Percentiles rank a stretch among this genome's conserved stretches.
Evolutionary conservation across 1,284 basidiomycete genomes (phyloP).

Genomic region (Exobasidium cylindrosporum): DNA sequence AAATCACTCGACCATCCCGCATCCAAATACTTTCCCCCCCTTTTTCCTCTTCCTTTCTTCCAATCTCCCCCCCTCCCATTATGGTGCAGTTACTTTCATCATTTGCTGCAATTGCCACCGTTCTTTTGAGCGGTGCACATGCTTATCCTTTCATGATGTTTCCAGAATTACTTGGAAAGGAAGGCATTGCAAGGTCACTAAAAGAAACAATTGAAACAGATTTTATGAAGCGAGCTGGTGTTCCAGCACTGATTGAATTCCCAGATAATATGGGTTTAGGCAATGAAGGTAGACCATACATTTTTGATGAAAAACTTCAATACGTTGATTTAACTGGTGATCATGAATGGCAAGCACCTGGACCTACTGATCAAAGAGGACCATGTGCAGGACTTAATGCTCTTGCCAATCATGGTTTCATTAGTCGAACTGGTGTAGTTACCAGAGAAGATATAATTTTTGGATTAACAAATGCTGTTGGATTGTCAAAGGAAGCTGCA

Average conservation of each 20-base stretch:
- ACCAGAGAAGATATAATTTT: conserved; percentile 19
- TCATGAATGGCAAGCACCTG: conserved; percentile 17
- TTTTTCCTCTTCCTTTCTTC: conserved; percentile 3
- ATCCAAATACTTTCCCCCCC: background rate
- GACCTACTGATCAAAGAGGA: conserved; percentile 13
- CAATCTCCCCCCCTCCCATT: no score
- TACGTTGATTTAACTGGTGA: conserved; percentile 12
- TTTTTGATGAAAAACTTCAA: conserved; percentile 15
- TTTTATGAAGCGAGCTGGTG: conserved; percentile 3
- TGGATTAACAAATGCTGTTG: conserved; percentile 23
- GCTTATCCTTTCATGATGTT: conserved; percentile 10
- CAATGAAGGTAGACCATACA: background rate
- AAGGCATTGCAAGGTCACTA: background rate
- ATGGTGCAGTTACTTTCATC: background rate
- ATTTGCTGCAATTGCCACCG: background rate
- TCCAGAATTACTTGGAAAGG: background rate
- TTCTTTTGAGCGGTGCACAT: background rate
- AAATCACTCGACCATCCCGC: no score
- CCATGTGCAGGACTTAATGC: conserved; percentile 42
- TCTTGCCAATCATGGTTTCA: conserved; percentile 47
- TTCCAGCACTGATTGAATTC: background rate
- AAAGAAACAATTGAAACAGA: background rate
- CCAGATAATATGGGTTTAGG: conserved; percentile 9
- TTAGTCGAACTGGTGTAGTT: conserved; percentile 45
- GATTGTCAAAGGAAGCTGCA: conserved; percentile 45